Evolutionary conservation across 2,329 filamentous ascomycete genomes (phyloP).

Genomic region (Aureobasidium sp.): DNA sequence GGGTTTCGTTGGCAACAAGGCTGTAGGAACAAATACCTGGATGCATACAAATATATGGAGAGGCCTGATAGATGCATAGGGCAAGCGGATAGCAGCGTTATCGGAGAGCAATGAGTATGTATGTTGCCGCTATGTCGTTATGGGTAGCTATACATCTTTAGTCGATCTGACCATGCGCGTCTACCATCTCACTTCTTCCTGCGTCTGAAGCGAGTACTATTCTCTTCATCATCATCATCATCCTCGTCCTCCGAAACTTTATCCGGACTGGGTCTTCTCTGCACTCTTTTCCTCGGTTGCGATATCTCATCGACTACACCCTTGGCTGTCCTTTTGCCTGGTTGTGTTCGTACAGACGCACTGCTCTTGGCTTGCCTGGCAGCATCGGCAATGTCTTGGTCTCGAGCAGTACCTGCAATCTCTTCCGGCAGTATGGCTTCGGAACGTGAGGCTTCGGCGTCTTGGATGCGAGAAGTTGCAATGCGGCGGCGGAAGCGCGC

Average conservation of each 20-base stretch:
- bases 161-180: not conserved
- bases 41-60: no score
- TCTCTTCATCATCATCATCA: slow-evolving; percentile 42
- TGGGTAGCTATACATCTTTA: not conserved
- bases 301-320: slow-evolving; percentile 13
- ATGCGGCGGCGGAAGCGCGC: slow-evolving; percentile 24
- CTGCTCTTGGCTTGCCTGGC: slow-evolving; percentile 5
- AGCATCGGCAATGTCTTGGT: slow-evolving; percentile 7
- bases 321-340: slow-evolving; percentile 12
- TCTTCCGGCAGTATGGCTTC: slow-evolving; percentile 16
- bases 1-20: no score
- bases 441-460: slow-evolving; percentile 16
- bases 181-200: slow-evolving; percentile 23
- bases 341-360: slow-evolving; percentile 1
- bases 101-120: not conserved
- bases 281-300: slow-evolving; percentile 24
- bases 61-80: not conserved
- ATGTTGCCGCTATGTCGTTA: not conserved
- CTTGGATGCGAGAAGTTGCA: slow-evolving; percentile 20
- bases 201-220: slow-evolving; percentile 41
- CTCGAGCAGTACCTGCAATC: slow-evolving; percentile 14
- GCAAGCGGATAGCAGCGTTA: not conserved
- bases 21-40: no score
- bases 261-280: slow-evolving; percentile 16
- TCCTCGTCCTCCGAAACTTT: slow-evolving; percentile 38